A percentile compares a stretch with the other conserved stretches of the same genome.
These are phyloP conservation scores for Cymbopogon citratus DNA, from an alignment of 176 grass and related monocot genomes.

Conservation along the genomic window DNA sequence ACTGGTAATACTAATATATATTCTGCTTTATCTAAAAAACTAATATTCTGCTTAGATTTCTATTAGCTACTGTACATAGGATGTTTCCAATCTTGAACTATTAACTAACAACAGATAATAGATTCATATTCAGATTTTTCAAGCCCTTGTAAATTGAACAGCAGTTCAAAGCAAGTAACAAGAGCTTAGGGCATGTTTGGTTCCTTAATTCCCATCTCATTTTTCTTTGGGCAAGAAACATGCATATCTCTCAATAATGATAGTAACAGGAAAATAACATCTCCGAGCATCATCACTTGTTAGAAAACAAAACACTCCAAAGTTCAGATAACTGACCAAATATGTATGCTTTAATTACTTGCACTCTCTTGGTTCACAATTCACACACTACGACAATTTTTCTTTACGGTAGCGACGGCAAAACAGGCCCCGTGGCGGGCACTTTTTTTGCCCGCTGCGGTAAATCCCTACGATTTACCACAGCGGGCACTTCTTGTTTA, in stretches of 20 bases:
- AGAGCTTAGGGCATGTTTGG: not conserved
- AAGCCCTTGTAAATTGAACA: not conserved
- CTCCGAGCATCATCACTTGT: not conserved
- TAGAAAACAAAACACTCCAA: not conserved
- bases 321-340: not conserved
- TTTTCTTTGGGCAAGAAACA: not conserved
- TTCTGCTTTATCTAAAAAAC: not conserved
- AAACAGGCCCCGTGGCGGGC: too few species aligned
- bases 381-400: too few species aligned
- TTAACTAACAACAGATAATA: not conserved
- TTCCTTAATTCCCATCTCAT: not conserved
- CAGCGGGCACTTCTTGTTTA: too few species aligned
- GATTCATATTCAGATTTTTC: not conserved
- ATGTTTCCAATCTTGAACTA: not conserved
- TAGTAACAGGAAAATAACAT: not conserved
- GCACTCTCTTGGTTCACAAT: not conserved
- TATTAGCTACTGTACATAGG: not conserved
- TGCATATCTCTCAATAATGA: not conserved
- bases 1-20: not conserved
- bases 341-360: not conserved
- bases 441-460: too few species aligned
- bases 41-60: too few species aligned
- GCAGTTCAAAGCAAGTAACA: not conserved
- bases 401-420: too few species aligned
- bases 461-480: too few species aligned